A percentile compares a stretch with the other conserved stretches of the same genome.
These are phyloP conservation scores for Phaffia australis DNA, from an alignment of 768 basidiomycete genomes.

Conservation along the genomic window DNA sequence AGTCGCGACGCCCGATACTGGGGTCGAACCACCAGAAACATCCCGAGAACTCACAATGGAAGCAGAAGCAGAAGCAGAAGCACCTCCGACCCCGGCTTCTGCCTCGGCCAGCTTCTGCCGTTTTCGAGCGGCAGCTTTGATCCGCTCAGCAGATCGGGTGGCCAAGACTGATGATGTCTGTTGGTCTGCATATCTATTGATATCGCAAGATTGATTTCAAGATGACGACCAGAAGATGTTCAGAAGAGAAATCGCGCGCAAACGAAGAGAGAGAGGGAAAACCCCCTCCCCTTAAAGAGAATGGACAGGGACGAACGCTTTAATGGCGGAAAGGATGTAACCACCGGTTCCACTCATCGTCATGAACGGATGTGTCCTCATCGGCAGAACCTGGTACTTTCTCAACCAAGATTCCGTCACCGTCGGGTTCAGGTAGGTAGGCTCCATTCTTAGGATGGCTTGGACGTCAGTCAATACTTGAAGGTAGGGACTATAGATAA, in stretches of 20 bases:
- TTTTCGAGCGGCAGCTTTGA: slow-evolving; percentile 14
- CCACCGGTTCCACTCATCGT: slow-evolving; percentile 78
- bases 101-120: slow-evolving; percentile 16
- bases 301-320: slow-evolving; percentile 51
- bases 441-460: slow-evolving; percentile 53
- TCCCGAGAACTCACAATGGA: too few relatives aligned
- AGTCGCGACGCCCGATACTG: too few relatives aligned
- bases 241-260: background rate
- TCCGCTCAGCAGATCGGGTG: slow-evolving; percentile 12
- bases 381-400: slow-evolving; percentile 80
- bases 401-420: slow-evolving; percentile 80
- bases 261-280: background rate
- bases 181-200: slow-evolving; percentile 13
- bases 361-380: slow-evolving; percentile 93
- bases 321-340: slow-evolving; percentile 70
- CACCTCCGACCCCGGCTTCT: background rate
- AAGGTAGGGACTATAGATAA: slow-evolving; percentile 70
- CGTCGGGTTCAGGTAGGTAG: slow-evolving; percentile 62
- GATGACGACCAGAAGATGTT: background rate
- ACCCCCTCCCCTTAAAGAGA: too few relatives aligned
- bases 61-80: too few relatives aligned
- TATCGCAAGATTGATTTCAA: background rate
- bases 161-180: slow-evolving; percentile 22
- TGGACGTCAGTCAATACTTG: slow-evolving; percentile 72
- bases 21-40: too few relatives aligned